A percentile compares a stretch with the other conserved stretches of the same genome.
Conservation (phyloP, 73 alveolate species). For the Paramecium biaurelia region DNA sequence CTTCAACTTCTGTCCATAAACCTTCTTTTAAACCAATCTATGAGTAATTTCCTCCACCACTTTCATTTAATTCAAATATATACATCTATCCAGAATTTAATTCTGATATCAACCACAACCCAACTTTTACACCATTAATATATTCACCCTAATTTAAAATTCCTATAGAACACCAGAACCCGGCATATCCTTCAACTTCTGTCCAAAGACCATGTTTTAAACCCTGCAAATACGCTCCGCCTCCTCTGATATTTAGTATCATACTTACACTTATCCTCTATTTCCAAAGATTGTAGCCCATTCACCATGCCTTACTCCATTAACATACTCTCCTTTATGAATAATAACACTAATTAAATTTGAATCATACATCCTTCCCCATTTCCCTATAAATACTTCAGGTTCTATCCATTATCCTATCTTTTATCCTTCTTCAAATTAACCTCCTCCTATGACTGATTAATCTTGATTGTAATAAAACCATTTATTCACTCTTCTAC, state of each 20-base stretch:
- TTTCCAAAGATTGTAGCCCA: neutral
- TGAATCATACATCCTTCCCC: neutral
- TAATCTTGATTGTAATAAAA: neutral
- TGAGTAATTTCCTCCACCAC: neutral
- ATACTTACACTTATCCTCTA: constrained; percentile 1
- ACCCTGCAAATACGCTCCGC: neutral
- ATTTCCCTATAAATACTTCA: neutral
- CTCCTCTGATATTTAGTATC: neutral
- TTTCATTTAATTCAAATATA: neutral
- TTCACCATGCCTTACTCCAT: neutral
- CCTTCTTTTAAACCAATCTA: constrained; percentile 4
- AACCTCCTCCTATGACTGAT: constrained; percentile 13
- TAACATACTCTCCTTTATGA: neutral
- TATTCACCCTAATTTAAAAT: neutral
- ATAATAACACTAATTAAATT: neutral
- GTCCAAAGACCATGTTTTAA: neutral
- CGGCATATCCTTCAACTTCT: neutral
- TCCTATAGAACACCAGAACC: neutral
- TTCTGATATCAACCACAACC: neutral
- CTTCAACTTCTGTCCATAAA: constrained; percentile 1
- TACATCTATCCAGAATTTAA: neutral
- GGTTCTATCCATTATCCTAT: neutral
- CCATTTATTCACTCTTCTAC: neutral
- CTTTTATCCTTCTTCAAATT: neutral
- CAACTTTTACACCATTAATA: neutral